These are phyloP conservation scores for Botrytis pseudocinerea DNA, from an alignment of 2,329 filamentous ascomycete genomes.

Conservation along the genomic window DNA sequence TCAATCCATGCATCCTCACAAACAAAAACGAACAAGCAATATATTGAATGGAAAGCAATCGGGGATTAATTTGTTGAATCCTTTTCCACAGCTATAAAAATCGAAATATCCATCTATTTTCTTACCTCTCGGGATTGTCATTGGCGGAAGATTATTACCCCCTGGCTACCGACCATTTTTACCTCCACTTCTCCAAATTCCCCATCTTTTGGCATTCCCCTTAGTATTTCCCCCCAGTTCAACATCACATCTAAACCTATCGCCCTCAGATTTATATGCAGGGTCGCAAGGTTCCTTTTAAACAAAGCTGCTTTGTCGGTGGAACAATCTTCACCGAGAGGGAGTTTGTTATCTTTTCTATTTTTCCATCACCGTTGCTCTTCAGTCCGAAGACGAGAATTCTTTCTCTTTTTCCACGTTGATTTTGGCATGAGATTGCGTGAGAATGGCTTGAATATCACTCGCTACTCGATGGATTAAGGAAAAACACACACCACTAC, in stretches of 20 bases:
- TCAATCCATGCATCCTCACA: background rate
- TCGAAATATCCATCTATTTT: slow-evolving; percentile 9
- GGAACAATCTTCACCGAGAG: slow-evolving; percentile 26
- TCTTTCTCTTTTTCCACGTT: slow-evolving; percentile 1
- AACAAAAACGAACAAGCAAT: background rate
- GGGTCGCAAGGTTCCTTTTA: slow-evolving; percentile 5
- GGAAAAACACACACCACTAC: background rate
- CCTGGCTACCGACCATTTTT: slow-evolving; percentile 17
- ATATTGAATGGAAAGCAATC: background rate
- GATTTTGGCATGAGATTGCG: background rate
- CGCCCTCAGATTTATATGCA: slow-evolving; percentile 19
- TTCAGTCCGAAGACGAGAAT: background rate
- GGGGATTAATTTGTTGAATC: background rate
- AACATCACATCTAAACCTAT: slow-evolving; percentile 13
- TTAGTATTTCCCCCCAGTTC: slow-evolving; percentile 5
- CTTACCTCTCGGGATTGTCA: background rate
- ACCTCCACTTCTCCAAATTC: slow-evolving; percentile 25
- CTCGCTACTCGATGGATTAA: background rate
- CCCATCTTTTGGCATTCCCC: slow-evolving; percentile 21
- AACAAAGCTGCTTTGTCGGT: slow-evolving; percentile 17
- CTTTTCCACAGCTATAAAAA: background rate
- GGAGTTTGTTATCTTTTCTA: slow-evolving; percentile 4
- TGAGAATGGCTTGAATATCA: background rate
- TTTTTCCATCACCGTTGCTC: slow-evolving; percentile 17
- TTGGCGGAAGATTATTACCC: slow-evolving; percentile 25